Percentiles rank a stretch among this genome's conserved stretches.
Evolutionary conservation across 2,329 filamentous ascomycete genomes (phyloP).

Genomic region (Ceratocystis cubensis): DNA sequence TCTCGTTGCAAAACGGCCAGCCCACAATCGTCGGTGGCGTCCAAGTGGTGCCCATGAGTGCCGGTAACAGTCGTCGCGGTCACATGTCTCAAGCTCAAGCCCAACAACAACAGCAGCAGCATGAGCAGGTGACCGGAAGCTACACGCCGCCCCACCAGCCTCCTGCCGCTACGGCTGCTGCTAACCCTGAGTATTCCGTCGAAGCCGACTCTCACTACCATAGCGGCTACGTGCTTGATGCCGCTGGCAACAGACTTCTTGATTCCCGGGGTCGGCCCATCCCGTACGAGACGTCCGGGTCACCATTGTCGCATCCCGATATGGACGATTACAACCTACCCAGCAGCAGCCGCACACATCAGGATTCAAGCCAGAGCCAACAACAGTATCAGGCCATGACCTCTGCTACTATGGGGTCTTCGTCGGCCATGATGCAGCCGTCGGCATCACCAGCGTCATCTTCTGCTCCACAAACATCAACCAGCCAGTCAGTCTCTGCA

Average conservation of each 20-base stretch:
- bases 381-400: conserved; percentile 18
- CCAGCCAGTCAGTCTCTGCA: not conserved
- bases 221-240: conserved; percentile 25
- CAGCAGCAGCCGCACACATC: conserved; percentile 31
- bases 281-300: conserved; percentile 15
- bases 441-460: conserved; percentile 4
- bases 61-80: conserved; percentile 41
- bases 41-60: conserved; percentile 80
- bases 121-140: conserved; percentile 5
- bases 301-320: conserved; percentile 16
- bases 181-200: conserved; percentile 25
- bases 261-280: conserved; percentile 25
- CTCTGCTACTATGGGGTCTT: conserved; percentile 22
- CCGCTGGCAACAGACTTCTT: conserved; percentile 22
- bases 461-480: not conserved
- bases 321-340: conserved; percentile 25
- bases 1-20: conserved; percentile 73
- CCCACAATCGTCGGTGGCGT: conserved; percentile 85
- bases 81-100: conserved; percentile 31
- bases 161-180: conserved; percentile 22
- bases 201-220: conserved; percentile 22
- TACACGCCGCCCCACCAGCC: conserved; percentile 19
- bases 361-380: conserved; percentile 25
- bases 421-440: conserved; percentile 22
- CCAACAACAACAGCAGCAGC: not conserved